Evolutionary conservation across 257 asterid species (phyloP), one percentile per base, ranked within the genome.

Genomic region (Primulina huaijiensis): DNA sequence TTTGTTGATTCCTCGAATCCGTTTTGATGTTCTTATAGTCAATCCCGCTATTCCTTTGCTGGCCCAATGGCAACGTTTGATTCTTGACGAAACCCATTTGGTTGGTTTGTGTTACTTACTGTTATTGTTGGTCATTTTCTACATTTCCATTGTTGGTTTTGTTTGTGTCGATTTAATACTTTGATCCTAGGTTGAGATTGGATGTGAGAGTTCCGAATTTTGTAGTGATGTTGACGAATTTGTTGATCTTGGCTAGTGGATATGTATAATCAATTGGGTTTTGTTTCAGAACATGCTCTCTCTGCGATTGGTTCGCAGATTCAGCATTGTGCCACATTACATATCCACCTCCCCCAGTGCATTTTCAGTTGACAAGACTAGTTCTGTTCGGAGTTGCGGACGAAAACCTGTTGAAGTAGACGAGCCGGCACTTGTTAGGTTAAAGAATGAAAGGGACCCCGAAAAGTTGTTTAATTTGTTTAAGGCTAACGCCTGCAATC

Each of bases 271-370:
- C 62, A 8, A 75, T 71, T 78, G 73, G 73, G 73, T 70, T 37
- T 78, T 38, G 62, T 56, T 68, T 71, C 64, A 72, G 90, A 88
- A 81, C 72, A 90, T 90, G 97, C 87, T 86, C 80, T 57, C 91
- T 69, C 86, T 83, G 93, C 89, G 85, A 70, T 75, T 82, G 71
- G 80, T 83, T 82, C 93, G 97, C 90, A 90, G 92, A 82, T 85
- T 88, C 72, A 72, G 84, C 78, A 73, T 85, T 63, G 62, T 61
- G n/a, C 71, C 83, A 64, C 72, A 61, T 71, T 69, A 46, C 21
- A 50, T 65, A 11, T 72, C 83, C 56, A 70, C 72, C 4, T 23
- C 81, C n/a, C 62, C 74, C 23, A 25, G 73, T 58, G 76, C 67
- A 4, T 68, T 78, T 0, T 66, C 82, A 4, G 30, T 72, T 52